These are phyloP conservation scores for Clausena lansium DNA, from an alignment of 345 rosid species.

Conservation along the genomic window DNA sequence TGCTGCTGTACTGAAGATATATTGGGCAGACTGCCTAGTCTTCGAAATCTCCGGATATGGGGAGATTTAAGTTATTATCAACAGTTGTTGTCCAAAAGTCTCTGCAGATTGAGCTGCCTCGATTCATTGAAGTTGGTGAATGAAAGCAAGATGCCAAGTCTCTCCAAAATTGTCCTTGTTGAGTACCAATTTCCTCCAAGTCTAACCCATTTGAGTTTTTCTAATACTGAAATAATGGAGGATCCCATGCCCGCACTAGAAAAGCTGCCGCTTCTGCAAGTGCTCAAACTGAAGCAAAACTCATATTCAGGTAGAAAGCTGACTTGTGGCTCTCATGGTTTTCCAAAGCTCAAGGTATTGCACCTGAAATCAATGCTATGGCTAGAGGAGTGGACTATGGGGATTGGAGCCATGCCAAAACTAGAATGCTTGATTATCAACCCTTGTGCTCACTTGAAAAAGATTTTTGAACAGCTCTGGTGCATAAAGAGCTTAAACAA, in stretches of 20 bases:
- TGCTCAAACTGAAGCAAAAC: background rate
- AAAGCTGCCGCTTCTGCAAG: background rate
- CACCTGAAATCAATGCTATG: slow-evolving; percentile 8
- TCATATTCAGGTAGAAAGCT: background rate
- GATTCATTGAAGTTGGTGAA: background rate
- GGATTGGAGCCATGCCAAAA: background rate
- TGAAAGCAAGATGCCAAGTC: background rate
- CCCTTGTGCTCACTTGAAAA: background rate
- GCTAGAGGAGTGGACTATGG: slow-evolving; percentile 5
- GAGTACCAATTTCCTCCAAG: background rate
- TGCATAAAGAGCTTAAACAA: background rate
- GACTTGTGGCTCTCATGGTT: background rate
- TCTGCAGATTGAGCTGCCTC: background rate
- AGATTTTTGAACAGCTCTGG: background rate
- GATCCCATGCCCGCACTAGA: background rate
- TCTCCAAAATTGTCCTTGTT: background rate
- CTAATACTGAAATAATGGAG: background rate
- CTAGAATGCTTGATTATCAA: background rate
- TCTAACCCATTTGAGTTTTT: background rate
- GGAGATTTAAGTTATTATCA: background rate
- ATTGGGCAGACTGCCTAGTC: background rate
- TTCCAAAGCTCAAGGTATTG: background rate
- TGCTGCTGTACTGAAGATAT: background rate
- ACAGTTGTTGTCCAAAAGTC: background rate
- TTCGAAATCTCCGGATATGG: background rate